Evolutionary conservation across 495 filamentous ascomycete genomes (phyloP), one percentile per base, ranked within the genome.

Genomic region (Aspergillus hancockii): DNA sequence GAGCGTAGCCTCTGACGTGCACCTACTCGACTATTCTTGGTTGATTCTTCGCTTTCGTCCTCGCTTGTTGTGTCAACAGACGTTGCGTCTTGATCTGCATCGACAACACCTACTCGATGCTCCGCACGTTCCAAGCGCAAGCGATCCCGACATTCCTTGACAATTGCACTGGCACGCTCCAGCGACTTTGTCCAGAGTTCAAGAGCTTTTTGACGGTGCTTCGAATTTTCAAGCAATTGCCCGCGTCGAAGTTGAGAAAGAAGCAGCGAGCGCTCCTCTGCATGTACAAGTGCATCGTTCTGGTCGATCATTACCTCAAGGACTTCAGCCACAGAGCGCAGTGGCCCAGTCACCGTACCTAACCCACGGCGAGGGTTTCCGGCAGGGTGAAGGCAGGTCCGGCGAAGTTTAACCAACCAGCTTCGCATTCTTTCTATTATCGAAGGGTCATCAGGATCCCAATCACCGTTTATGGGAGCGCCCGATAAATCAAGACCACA

Each of bases 291-390:
- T 19, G 75, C 72, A 28, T 92, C 87, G 14, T 86, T 90, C 56
- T 91, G 83, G 23, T 96, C 92, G 57, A 96, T 86, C 93, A 98
- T 96, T 4, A 87, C 85, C 41, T 90, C 85, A 22, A 98, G 75
- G 2, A 97, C 91, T 65, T 98, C 88, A 16, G 83, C 80, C 7
- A 96, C 87, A 8, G 92, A 93, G n/a, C 87, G 78, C 51, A 94
- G 71, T 8, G 88, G 86, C 0, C 84, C 88, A 55, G 79, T 79
- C 30, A 75, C 83, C 21, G 78, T 73, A 4, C 90, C 89, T 7
- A 96, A 74, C 0, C 84, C 84, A 55, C 81, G 81, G 19, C 88
- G 81, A 67, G 90, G 91, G n/a, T 78, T 78, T 10, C 74, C 79
- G 8, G 87, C 79, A 3, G 93, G 90, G 72, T 97, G 90, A n/a